These are phyloP conservation scores for Odontarrhena argentea DNA, from an alignment of 345 rosid species.

Conservation along the genomic window DNA sequence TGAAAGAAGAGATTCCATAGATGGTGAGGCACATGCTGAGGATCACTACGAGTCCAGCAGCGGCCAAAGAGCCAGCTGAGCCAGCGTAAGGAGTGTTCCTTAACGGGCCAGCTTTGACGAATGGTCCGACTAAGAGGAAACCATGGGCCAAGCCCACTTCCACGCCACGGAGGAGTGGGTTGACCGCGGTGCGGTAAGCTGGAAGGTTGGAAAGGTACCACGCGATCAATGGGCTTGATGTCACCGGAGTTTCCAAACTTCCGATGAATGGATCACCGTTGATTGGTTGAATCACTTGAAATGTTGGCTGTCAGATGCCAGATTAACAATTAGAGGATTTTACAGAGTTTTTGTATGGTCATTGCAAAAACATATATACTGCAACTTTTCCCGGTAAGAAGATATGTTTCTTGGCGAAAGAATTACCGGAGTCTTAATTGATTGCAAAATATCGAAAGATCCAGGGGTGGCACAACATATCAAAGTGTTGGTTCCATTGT, in stretches of 20 bases:
- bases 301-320: conserved; percentile 69
- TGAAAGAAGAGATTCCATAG: conserved; percentile 76
- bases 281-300: conserved; percentile 92
- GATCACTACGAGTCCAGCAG: conserved; percentile 83
- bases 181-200: conserved; percentile 89
- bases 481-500: too few species aligned
- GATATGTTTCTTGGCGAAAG: too few species aligned
- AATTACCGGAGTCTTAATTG: too few species aligned
- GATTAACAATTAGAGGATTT: not conserved
- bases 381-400: too few species aligned
- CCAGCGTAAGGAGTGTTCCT: conserved; percentile 86
- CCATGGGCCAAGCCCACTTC: conserved; percentile 94
- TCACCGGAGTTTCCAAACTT: conserved; percentile 90
- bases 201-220: conserved; percentile 98
- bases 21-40: conserved; percentile 87
- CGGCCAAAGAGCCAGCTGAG: conserved; percentile 77
- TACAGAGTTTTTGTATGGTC: not conserved
- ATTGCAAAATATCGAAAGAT: too few species aligned
- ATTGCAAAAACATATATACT: too few species aligned
- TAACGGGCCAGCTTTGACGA: conserved; percentile 82
- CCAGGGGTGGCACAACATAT: too few species aligned
- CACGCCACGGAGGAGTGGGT: conserved; percentile 85
- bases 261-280: conserved; percentile 98
- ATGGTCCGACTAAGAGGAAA: conserved; percentile 83
- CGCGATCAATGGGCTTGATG: conserved; percentile 90